phyloP scores from a whole-genome alignment of 768 basidiomycete species.

The Hebeloma cylindrosporum region DNA sequence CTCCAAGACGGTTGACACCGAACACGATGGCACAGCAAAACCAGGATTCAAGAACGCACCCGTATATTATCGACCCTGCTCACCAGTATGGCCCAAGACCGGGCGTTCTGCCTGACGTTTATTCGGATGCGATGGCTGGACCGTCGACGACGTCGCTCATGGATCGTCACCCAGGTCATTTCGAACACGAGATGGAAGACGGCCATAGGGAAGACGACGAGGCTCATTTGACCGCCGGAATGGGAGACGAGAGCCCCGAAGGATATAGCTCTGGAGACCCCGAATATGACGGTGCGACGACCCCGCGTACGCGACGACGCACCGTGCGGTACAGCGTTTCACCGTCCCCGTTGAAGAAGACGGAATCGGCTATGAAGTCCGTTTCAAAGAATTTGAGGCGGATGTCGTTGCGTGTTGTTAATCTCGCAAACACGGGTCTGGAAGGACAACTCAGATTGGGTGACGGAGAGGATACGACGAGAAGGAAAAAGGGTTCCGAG shows the following conservation, averaged over 20 bases:
- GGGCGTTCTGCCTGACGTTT: constrained; percentile 28
- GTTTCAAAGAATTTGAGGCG: constrained; percentile 59
- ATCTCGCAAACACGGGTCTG: constrained; percentile 60
- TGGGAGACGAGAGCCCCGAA: constrained; percentile 25
- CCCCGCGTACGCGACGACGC: constrained; percentile 39
- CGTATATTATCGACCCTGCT: constrained; percentile 31
- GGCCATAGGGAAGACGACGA: constrained; percentile 57
- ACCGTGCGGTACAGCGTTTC: constrained; percentile 53
- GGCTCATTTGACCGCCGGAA: constrained; percentile 48
- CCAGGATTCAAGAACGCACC: constrained; percentile 29
- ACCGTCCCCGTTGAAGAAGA: constrained; percentile 60
- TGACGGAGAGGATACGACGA: constrained; percentile 43
- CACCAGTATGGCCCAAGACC: constrained; percentile 33
- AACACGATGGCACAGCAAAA: constrained; percentile 33
- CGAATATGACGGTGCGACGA: constrained; percentile 44
- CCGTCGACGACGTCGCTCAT: constrained; percentile 57
- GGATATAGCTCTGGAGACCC: constrained; percentile 42
- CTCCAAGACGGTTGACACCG: constrained; percentile 22
- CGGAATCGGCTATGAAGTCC: constrained; percentile 56
- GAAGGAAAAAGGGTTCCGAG: constrained; percentile 31
- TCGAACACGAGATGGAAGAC: constrained; percentile 36
- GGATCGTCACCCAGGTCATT: constrained; percentile 30
- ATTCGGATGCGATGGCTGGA: constrained; percentile 43
- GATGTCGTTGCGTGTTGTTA: constrained; percentile 80
- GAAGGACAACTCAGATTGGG: constrained; percentile 58